These are phyloP conservation scores for Fragilaria crotonensis DNA, from an alignment of 108 stramenopile species.

Conservation along the genomic window DNA sequence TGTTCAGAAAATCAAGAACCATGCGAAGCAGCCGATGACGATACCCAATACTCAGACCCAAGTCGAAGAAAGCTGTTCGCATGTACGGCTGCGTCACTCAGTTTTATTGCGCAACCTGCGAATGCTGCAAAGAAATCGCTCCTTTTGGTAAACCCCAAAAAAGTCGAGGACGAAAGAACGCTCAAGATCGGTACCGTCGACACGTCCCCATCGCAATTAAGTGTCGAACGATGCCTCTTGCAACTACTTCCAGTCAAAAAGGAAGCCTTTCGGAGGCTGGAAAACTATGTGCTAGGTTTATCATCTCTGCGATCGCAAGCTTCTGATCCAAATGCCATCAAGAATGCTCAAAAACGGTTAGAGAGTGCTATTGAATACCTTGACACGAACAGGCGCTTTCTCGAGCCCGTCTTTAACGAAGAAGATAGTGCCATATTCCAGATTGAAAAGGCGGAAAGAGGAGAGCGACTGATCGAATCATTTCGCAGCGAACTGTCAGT, in stretches of 20 bases:
- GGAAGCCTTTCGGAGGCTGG: slow-evolving; percentile 51
- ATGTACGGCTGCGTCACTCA: too few species aligned
- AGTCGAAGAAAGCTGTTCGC: too few species aligned
- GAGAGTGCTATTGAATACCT: slow-evolving; percentile 30
- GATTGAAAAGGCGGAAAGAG: slow-evolving; percentile 55
- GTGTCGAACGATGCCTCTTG: slow-evolving; percentile 49
- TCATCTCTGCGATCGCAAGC: slow-evolving; percentile 20
- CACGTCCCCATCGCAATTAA: too few species aligned
- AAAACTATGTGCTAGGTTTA: slow-evolving; percentile 38
- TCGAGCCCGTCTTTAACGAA: slow-evolving; percentile 76
- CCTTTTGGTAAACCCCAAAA: too few species aligned
- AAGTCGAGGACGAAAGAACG: too few species aligned
- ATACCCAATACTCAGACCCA: too few species aligned
- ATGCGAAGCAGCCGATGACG: too few species aligned
- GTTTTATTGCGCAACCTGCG: too few species aligned
- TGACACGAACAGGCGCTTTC: slow-evolving; percentile 42
- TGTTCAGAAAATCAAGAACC: too few species aligned
- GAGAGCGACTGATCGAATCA: slow-evolving; percentile 54
- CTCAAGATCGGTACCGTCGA: too few species aligned
- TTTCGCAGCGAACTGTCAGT: slow-evolving; percentile 37
- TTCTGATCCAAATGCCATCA: slow-evolving; percentile 10
- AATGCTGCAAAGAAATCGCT: too few species aligned
- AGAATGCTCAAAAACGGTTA: slow-evolving; percentile 10
- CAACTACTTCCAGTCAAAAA: slow-evolving; percentile 69
- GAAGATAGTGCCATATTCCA: slow-evolving; percentile 61